Conservation (phyloP, 2,329 filamentous ascomycete species). For the Ceratocystis cacaofunesta region DNA sequence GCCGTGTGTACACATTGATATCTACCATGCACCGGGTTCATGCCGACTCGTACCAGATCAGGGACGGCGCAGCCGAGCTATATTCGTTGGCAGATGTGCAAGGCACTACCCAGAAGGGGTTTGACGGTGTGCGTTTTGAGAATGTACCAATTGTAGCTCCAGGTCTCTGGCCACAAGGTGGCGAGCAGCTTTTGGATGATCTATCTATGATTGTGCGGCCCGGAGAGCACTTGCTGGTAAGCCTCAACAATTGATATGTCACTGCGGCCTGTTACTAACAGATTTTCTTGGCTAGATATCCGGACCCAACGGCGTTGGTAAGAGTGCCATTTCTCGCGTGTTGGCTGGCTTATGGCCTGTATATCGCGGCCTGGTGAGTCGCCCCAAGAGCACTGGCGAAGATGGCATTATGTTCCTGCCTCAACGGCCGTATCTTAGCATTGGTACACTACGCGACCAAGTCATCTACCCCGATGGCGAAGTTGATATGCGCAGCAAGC, state of each 20-base stretch:
- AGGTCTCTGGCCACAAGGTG: slow-evolving; percentile 71
- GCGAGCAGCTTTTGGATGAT: slow-evolving; percentile 79
- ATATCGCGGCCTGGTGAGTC: slow-evolving; percentile 80
- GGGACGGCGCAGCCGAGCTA: slow-evolving; percentile 54
- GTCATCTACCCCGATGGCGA: slow-evolving; percentile 96
- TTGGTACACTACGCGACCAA: slow-evolving; percentile 87
- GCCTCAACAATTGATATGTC: slow-evolving; percentile 18
- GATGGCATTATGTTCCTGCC: slow-evolving; percentile 98
- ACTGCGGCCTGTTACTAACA: background rate
- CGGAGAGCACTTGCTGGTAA: slow-evolving; percentile 72
- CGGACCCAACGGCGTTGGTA: slow-evolving; percentile 86
- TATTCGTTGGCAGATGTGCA: slow-evolving; percentile 86
- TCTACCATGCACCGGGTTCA: slow-evolving; percentile 89
- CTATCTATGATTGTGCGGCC: slow-evolving; percentile 78
- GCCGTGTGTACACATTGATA: slow-evolving; percentile 87
- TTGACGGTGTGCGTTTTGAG: slow-evolving; percentile 85
- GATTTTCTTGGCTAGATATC: slow-evolving; percentile 45
- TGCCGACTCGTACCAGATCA: slow-evolving; percentile 69
- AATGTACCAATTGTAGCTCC: slow-evolving; percentile 88
- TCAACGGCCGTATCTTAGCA: slow-evolving; percentile 80
- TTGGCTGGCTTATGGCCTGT: slow-evolving; percentile 91
- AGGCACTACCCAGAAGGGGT: slow-evolving; percentile 86
- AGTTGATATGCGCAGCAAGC: slow-evolving; percentile 75
- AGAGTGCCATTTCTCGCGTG: slow-evolving; percentile 74
- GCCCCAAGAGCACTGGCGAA: slow-evolving; percentile 62